Percentiles rank a stretch among this genome's conserved stretches.
Evolutionary conservation across 257 asterid species (phyloP).

Genomic region (Ilex asprella): DNA sequence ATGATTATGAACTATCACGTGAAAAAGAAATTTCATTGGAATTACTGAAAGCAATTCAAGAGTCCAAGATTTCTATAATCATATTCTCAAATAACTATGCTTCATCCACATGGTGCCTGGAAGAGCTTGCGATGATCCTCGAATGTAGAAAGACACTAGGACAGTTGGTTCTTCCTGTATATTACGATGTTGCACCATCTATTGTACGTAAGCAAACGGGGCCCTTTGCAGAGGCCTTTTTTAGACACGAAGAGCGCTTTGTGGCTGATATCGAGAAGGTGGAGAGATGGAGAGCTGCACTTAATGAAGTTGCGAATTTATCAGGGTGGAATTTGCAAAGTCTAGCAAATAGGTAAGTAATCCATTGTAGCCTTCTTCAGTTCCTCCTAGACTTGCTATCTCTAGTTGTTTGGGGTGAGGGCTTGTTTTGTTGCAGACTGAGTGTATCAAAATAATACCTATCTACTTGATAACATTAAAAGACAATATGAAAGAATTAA

Average conservation of each 20-base stretch:
- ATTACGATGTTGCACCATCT: conserved; percentile 4
- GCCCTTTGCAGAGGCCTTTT: neutral
- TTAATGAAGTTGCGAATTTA: neutral
- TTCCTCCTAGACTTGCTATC: too few relatives aligned
- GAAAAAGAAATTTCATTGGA: too few relatives aligned
- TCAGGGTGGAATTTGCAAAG: neutral
- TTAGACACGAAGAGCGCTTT: too few relatives aligned
- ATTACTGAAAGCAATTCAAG: too few relatives aligned
- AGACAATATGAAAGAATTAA: too few relatives aligned
- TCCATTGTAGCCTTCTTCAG: neutral
- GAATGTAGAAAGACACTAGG: neutral
- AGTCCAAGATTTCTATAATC: neutral
- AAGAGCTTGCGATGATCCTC: conserved; percentile 5
- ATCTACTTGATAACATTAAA: too few relatives aligned
- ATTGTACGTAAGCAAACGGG: neutral
- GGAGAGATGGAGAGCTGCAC: neutral
- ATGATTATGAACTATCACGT: too few relatives aligned
- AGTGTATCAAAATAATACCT: too few relatives aligned
- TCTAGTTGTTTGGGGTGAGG: too few relatives aligned
- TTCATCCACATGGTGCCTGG: conserved; percentile 5
- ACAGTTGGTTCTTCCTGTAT: neutral
- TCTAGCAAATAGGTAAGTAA: neutral
- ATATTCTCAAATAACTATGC: neutral
- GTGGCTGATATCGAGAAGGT: neutral
- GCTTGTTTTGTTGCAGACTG: too few relatives aligned